Percentiles rank a stretch among this genome's conserved stretches.
phyloP scores from a whole-genome alignment of 2,329 filamentous ascomycete genomes.

The Epichloe brachyelytri region DNA sequence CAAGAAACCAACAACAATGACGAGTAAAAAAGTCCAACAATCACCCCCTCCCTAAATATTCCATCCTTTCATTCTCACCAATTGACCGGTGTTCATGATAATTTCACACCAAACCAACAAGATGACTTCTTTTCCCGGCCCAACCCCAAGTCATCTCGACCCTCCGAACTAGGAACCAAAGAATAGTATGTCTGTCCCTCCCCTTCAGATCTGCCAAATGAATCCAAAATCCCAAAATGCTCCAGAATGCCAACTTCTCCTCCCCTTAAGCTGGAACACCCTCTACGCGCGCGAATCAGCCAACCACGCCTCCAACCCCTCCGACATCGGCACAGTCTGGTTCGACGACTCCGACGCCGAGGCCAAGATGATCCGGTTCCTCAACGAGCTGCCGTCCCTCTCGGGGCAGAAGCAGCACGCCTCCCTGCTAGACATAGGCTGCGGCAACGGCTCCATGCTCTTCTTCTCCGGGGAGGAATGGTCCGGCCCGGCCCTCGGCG shows the following conservation, averaged over 20 bases:
- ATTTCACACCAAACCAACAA: neutral
- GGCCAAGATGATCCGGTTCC: slow-evolving; percentile 50
- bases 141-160: slow-evolving; percentile 40
- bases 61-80: neutral
- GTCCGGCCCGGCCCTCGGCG: slow-evolving; percentile 60
- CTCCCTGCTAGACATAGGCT: slow-evolving; percentile 74
- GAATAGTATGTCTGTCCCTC: slow-evolving; percentile 55
- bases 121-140: neutral
- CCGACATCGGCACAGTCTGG: slow-evolving; percentile 84
- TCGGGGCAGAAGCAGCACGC: slow-evolving; percentile 21
- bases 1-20: too few relatives aligned
- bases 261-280: slow-evolving; percentile 53
- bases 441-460: slow-evolving; percentile 87
- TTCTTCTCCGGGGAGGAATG: slow-evolving; percentile 57
- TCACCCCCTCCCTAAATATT: too few relatives aligned
- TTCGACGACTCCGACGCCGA: slow-evolving; percentile 90
- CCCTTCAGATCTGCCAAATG: neutral
- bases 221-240: neutral
- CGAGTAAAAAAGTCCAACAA: too few relatives aligned
- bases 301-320: slow-evolving; percentile 59
- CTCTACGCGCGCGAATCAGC: slow-evolving; percentile 59
- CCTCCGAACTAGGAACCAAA: slow-evolving; percentile 72
- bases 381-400: slow-evolving; percentile 11
- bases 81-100: neutral
- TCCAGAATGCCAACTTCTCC: neutral